Evolutionary conservation across 2,329 filamentous ascomycete genomes (phyloP).

Genomic region (Zopfia rhizophila): DNA sequence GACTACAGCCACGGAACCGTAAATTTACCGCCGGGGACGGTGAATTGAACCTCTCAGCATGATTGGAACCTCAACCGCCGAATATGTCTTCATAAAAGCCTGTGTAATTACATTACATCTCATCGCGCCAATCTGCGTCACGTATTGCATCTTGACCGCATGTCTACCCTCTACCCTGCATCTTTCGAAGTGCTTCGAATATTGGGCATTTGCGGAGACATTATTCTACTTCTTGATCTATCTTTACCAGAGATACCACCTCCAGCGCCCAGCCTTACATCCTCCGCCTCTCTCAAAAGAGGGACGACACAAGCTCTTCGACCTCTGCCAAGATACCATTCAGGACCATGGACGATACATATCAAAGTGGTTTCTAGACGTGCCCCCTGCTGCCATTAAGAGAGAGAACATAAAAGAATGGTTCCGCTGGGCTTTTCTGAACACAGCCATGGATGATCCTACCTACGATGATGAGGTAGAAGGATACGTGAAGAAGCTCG

Average conservation of each 20-base stretch:
- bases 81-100: constrained; percentile 55
- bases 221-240: constrained; percentile 63
- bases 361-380: constrained; percentile 70
- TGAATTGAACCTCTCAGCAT: too few species aligned
- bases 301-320: constrained; percentile 64
- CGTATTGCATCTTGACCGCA: constrained; percentile 54
- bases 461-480: constrained; percentile 60
- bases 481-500: constrained; percentile 61
- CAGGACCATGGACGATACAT: constrained; percentile 66
- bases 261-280: constrained; percentile 61
- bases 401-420: constrained; percentile 72
- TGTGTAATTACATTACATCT: constrained; percentile 59
- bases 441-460: constrained; percentile 54
- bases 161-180: constrained; percentile 33
- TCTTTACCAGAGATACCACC: constrained; percentile 57
- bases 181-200: constrained; percentile 22
- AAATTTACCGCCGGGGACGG: too few species aligned
- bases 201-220: constrained; percentile 58
- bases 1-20: too few species aligned
- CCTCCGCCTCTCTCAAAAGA: constrained; percentile 54
- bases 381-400: constrained; percentile 64
- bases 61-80: constrained; percentile 42
- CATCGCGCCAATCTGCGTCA: constrained; percentile 58
- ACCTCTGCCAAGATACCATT: constrained; percentile 62
- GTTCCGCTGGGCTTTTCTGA: constrained; percentile 72